Evolutionary conservation across 2,329 filamentous ascomycete species (phyloP), one percentile per base, ranked within the genome.

Genomic region (Penicillium psychrosexuale): DNA sequence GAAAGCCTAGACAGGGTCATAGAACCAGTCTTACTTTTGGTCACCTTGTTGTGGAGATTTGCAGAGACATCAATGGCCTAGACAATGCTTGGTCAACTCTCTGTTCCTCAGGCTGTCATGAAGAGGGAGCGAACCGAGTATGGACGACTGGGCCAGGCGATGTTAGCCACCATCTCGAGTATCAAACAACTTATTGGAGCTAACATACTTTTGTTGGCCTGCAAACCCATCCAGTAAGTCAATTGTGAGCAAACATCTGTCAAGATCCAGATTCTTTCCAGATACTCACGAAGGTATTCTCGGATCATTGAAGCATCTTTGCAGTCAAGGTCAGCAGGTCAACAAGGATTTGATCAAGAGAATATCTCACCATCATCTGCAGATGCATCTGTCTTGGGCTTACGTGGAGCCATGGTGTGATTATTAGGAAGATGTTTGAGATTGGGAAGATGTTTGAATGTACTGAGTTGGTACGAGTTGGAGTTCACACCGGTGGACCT

Each of bases 41-140:
- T 80, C 55, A 84, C 80, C 57, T 79, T 81, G 62, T 84, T 84
- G 64, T 84, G 82, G 38, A 87, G 72, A 68, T 87, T 86, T 12
- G 79, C 75, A 51, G 81, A 84, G 39, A 86, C 74, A 45, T 87
- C 84, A 43, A 78, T 82, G 3, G 80, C 78, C 79, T 77, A 24
- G 24, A n/a, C 38, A 12, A 19, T 28, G 11, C 27, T 39, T 30
- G 39, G 5, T 55, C 34, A 51, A 12, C 8, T n/a, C 33, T 11
- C 5, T 33, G n/a, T 40, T 9, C 11, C 9, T 22, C 15, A 1
- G 19, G 13, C 6, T 22, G 24, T 11, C 1, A 12, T n/a, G 31
- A 11, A 12, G 15, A 36, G 12, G 22, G 22, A 33, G 19, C 74
- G 53, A 62, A 81, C 80, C 12, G 80, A 83, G 64, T 82, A 82